Evolutionary conservation across 495 filamentous ascomycete genomes (phyloP).

Genomic region (Acidiella bohemica): DNA sequence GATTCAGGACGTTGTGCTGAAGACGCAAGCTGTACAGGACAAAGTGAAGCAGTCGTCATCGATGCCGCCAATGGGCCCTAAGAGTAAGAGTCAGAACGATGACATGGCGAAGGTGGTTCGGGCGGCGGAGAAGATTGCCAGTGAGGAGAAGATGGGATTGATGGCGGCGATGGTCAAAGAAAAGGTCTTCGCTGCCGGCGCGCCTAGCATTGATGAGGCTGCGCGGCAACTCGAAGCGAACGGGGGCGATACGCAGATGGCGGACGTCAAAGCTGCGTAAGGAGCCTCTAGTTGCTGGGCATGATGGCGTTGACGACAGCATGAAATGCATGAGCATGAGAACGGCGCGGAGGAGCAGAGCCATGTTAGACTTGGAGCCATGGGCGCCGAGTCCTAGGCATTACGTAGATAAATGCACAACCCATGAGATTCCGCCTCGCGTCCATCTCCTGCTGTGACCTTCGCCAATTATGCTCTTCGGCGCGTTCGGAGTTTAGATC

Average conservation of each 20-base stretch:
- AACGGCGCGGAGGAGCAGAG: no score
- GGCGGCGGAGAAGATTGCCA: conserved; percentile 66
- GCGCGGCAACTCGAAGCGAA: conserved; percentile 4
- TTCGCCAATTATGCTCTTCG: no score
- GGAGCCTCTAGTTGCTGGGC: no score
- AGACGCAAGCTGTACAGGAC: conserved; percentile 36
- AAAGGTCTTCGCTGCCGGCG: conserved; percentile 47
- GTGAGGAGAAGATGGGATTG: conserved; percentile 75
- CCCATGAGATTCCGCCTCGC: no score
- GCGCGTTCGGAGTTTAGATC: no score
- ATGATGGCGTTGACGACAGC: no score
- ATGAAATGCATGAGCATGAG: no score
- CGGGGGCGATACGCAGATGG: conserved; percentile 18
- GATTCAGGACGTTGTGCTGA: conserved; percentile 73
- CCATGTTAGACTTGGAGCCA: no score
- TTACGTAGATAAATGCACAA: no score
- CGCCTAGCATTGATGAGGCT: not conserved
- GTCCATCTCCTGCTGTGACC: no score
- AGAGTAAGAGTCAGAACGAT: conserved; percentile 16
- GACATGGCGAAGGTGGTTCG: conserved; percentile 68
- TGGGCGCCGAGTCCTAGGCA: no score
- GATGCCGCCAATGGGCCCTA: conserved; percentile 9
- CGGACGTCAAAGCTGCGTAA: conserved; percentile 12
- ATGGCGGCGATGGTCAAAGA: conserved; percentile 74
- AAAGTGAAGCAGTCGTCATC: conserved; percentile 22